Evolutionary conservation across 441 rosid genomes (phyloP), one percentile per base, ranked within the genome.

Genomic region (Hura crepitans): DNA sequence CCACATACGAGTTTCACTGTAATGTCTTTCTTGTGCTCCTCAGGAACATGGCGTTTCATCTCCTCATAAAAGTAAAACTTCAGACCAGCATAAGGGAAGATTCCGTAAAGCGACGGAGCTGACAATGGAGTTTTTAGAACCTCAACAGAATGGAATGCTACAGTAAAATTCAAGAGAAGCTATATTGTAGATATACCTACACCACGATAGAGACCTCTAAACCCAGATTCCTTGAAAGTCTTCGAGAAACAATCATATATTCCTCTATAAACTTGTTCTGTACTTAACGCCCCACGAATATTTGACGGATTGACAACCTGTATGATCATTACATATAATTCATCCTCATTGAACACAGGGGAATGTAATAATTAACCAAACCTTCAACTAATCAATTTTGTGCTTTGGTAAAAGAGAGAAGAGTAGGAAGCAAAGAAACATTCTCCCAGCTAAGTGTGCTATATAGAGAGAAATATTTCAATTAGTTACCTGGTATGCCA

Each of bases 31-130:
- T 84, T 87, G 77, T 84, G 89, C 66, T 91, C 90, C 22, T 79
- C 81, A 6, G 98, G 93, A 54, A 88, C 93, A 49, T 85, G 92
- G 35, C 89, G 83, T 79, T 93, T 93, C 98, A 93, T 91, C 82
- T 91, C 97, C 83, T 93, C 96, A 0, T 85, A 93, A 83, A 93
- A 87, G 85, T 93, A 93, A 78, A 93, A 93, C 83, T 93, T 93
- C 80, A 93, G 80, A 76, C 97, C 98, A 80, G 98, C 96, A 58
- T 91, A 93, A 55, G 98, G 98, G 82, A 93, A 93, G 75, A 91
- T 93, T 74, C 98, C 98, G 33, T 90, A 91, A 50, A 93, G 80
- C 18, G 98, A 91, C 65, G 98, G 98, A 80, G 91, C 98, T 93
- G 85, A 64, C 54, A 77, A 65, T 18, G 35, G 31, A 81, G 60